Base-by-base conservation (phyloP, 2,329 filamentous ascomycete genomes). In the Colletotrichum paranaense region DNA sequence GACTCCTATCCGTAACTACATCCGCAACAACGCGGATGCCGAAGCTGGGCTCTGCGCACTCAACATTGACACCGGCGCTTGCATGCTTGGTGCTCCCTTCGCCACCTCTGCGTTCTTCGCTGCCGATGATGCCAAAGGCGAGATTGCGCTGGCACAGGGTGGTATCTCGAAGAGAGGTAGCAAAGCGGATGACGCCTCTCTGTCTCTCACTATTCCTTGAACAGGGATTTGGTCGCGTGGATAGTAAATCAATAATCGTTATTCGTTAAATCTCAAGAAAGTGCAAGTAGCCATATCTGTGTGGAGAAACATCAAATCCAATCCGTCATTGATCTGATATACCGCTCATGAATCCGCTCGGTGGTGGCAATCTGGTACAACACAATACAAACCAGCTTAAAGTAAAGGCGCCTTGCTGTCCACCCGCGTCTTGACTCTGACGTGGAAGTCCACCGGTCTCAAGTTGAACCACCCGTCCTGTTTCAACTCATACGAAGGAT, bases 391-490 rank as follows among this genome's bases (percentile, higher is more conserved):
- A 24, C 14, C 53, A 28, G 55, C 22, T 56, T 16, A 73, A 55
- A 62, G 26, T 30, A 46, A 22, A 35, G 63, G 46, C 11, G 35
- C 57, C 67, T 70, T 70, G 5, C 59, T 22, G 56, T 30, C 7
- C 24, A 58, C 60, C 38, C 86, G 82, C 46, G 83, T 76, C 79
- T 82, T 85, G 11, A 86, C 84, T 78, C 79, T 84, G 60, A 85
- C 84, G 24, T 78, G 76, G 55, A 89, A 86, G 16, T 81, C 84
- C 56, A 87, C 78, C 0, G 88, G 88, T 74, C 87, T 79, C 4
- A 88, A 77, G 63, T 88, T 88, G 75, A 90, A 90, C 84, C 88
- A 84, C 16, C 89, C 84, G 75, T 90, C 82, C 79, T 86, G 81
- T 67, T 82, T 80, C 67, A 87, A 67, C 76, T 82, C 75, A 62